phyloP scores from a whole-genome alignment of 1,139 yeast species.

The Scheffersomyces quercinus region DNA sequence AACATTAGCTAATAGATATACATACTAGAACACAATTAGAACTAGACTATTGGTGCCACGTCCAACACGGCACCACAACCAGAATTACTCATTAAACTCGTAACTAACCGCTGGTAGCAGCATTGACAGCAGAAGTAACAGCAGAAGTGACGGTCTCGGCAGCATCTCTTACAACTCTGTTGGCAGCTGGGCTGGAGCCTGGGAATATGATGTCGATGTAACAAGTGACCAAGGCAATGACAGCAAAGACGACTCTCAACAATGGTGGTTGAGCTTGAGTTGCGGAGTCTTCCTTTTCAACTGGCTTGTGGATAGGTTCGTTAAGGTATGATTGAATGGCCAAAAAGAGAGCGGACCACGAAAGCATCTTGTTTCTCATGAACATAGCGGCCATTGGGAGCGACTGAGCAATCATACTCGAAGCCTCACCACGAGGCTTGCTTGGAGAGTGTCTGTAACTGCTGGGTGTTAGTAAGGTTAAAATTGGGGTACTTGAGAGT shows the following conservation, averaged over 20 bases:
- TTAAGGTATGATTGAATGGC: slow-evolving; percentile 51
- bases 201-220: slow-evolving; percentile 54
- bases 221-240: slow-evolving; percentile 50
- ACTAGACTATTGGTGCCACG: too few relatives aligned
- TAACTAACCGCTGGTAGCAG: too few relatives aligned
- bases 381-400: slow-evolving; percentile 74
- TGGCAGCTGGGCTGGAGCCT: slow-evolving; percentile 28
- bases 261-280: slow-evolving; percentile 42
- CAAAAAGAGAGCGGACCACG: slow-evolving; percentile 59
- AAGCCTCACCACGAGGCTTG: slow-evolving; percentile 47
- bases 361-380: slow-evolving; percentile 52
- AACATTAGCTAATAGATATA: slow-evolving; percentile 1
- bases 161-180: slow-evolving; percentile 21
- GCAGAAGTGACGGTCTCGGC: slow-evolving; percentile 16
- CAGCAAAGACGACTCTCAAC: slow-evolving; percentile 47
- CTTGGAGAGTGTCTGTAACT: slow-evolving; percentile 53
- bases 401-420: slow-evolving; percentile 53
- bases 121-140: slow-evolving; percentile 10
- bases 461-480: slow-evolving; percentile 5
- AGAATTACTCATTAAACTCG: too few relatives aligned
- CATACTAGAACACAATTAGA: background rate
- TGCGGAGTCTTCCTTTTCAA: slow-evolving; percentile 18
- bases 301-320: slow-evolving; percentile 46
- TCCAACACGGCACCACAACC: too few relatives aligned
- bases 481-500: too few relatives aligned